Percentiles rank a stretch among this genome's conserved stretches.
Evolutionary conservation across 768 basidiomycete genomes (phyloP).

Genomic region (Tulasnella sp.): DNA sequence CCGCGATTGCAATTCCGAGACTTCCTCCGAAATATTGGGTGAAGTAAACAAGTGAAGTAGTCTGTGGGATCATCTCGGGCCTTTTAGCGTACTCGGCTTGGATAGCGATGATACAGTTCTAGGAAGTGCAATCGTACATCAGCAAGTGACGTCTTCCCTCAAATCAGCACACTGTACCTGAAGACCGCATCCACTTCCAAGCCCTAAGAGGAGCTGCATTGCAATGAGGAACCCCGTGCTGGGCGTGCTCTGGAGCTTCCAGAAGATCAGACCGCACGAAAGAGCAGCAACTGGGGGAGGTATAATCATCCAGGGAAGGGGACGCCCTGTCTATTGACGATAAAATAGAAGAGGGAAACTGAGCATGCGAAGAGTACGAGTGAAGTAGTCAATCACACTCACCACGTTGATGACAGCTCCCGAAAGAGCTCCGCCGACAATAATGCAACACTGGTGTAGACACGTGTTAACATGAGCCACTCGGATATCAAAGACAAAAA

Average conservation of each 20-base stretch:
- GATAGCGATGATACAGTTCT: conserved; percentile 29
- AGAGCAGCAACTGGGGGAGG: conserved; percentile 23
- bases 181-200: conserved; percentile 27
- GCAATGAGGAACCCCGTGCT: conserved; percentile 21
- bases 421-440: conserved; percentile 24
- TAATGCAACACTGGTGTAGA: conserved; percentile 14
- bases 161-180: no score
- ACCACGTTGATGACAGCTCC: conserved; percentile 22
- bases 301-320: conserved; percentile 23
- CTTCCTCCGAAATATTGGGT: conserved; percentile 18
- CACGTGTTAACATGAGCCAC: neutral
- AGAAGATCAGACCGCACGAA: conserved; percentile 26
- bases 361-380: neutral
- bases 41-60: conserved; percentile 27
- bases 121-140: neutral
- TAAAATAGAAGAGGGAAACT: neutral
- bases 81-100: conserved; percentile 27
- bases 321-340: conserved; percentile 19
- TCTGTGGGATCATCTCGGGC: conserved; percentile 26
- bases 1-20: conserved; percentile 12
- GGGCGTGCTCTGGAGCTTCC: neutral
- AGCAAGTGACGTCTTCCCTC: no score
- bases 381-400: neutral
- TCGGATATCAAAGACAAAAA: neutral
- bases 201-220: conserved; percentile 30